Base-by-base conservation (phyloP, 1,284 basidiomycete species). In the Ganoderma meredithae region DNA sequence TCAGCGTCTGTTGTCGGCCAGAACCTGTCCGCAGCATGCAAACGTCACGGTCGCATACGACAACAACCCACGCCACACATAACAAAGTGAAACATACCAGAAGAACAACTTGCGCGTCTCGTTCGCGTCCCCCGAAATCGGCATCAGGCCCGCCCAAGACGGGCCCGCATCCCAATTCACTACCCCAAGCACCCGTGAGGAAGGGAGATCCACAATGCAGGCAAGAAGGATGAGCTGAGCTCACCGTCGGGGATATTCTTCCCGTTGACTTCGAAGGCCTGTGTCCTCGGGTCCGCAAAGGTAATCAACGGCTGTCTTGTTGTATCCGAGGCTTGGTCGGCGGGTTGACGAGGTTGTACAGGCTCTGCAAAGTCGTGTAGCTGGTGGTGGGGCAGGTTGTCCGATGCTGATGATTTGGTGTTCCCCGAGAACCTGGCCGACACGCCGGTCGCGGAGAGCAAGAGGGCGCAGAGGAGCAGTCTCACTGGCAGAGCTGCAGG, bases 21-120 rank as follows among this genome's bases (percentile, higher is more conserved):
- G 47, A 49, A 55, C 52, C 52, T 55, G n/a, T 17, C 36, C 36
- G 7, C 7, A 36, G 7, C 6, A 31, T 31, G 27, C 36, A 36
- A 36, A 15, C 4, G 41, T 41, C 17, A 41, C 41, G 41, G 41
- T 41, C 41, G 4, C 17, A 17, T 15, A 13, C 41, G 1, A 41
- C 41, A 41, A 41, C 27, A n/a, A n/a, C 41, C 41, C 41, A 13
- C 41, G 10, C 17, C 44, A 17, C n/a, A 22, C 9, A 47, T 1
- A 10, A 49, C 10, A 13, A 22, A 8, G 47, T n/a, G 22, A 12
- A 22, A 49, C 47, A 13, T 22, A 79, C 84, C 84, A 85, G 74
- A 85, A 85, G 76, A 83, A 86, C 17, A 85, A 74, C 72, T 85
- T 81, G n/a, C 81, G 73, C 0, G 80, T 81, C 72, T 83, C 82